These are phyloP conservation scores for Phyllostachys edulis DNA, from an alignment of 176 grass and related monocot species.

Conservation along the genomic window DNA sequence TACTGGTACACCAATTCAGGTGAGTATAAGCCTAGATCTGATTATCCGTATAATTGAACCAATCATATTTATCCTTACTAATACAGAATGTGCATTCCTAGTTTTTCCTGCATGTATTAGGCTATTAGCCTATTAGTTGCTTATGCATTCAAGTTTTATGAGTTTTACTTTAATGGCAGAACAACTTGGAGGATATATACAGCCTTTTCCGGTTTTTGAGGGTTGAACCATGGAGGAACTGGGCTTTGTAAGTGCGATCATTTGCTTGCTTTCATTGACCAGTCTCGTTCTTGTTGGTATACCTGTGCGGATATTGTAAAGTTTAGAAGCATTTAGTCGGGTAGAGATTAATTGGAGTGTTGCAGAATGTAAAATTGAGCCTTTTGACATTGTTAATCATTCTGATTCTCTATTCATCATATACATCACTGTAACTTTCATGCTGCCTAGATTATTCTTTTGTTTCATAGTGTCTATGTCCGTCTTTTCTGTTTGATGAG, in stretches of 20 bases:
- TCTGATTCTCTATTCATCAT: conserved; percentile 1
- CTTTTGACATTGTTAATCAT: background rate
- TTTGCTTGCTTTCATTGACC: conserved; percentile 20
- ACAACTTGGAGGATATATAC: conserved; percentile 93
- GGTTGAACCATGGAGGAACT: conserved; percentile 89
- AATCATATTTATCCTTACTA: background rate
- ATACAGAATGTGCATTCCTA: conserved; percentile 1
- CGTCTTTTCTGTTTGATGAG: background rate
- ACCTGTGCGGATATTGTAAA: conserved; percentile 13
- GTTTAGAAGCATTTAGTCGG: background rate
- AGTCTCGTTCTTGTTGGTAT: background rate
- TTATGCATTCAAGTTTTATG: conserved; percentile 33
- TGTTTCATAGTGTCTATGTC: background rate
- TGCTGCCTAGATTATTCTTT: conserved; percentile 16
- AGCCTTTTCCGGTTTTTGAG: conserved; percentile 93
- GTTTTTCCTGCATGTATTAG: conserved; percentile 15
- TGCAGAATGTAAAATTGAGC: background rate
- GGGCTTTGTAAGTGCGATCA: conserved; percentile 75
- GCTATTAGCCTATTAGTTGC: background rate
- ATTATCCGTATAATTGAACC: background rate
- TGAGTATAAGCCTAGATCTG: conserved; percentile 32
- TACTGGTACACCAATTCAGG: conserved; percentile 97
- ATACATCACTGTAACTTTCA: background rate
- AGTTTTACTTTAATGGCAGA: conserved; percentile 55
- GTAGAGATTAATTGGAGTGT: background rate